Base-by-base conservation (phyloP, 1,284 basidiomycete genomes). In the Sporisorium iseilematis-ciliati region DNA sequence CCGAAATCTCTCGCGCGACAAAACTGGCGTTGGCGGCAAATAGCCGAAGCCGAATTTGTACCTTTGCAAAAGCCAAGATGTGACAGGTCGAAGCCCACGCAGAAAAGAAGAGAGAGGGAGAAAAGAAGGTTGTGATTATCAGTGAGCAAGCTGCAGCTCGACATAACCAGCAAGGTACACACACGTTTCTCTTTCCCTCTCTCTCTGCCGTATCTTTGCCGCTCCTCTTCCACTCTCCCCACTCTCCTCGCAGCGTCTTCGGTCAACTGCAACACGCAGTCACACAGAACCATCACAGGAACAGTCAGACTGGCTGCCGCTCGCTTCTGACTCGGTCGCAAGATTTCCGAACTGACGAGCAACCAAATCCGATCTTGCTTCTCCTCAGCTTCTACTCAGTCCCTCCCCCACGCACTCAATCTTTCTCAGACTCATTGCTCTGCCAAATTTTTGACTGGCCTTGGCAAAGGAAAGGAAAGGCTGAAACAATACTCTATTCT, bases 121-220 rank as follows among this genome's bases (percentile, higher is more conserved):
- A 41, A 20, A 40, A 49, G 40, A 31, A 43, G 38, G 14, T 18
- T 16, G 31, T 52, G 53, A 55, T 67, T 61, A 67, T 68, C 65
- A 68, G 53, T 4, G 49, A 46, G 50, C 55, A 57, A 57, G 35
- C 45, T 25, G 35, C 20, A 40, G 21, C 16, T 41, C 7, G 40
- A 31, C 46, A 49, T 68, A 68, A 68, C 60, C 56, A 33, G 26
- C 33, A 68, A 62, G 66, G 66, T 68, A 63, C 66, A 43, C 66
- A 55, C n/a, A 11, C 20, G 18, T 45, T 56, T 7, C 49, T 59
- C 55, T 45, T 57, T n/a, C 23, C 49, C 20, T 57, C 55, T 59
- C 38, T 53, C 33, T 66, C 11, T 10, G 43, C 43, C 23, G 40
- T 45, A 21, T 20, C 33, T 25, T 56, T 43, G 18, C 10, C 14